Evolutionary conservation across 495 filamentous ascomycete species (phyloP).

Genomic region (Tetracladium setigerum): DNA sequence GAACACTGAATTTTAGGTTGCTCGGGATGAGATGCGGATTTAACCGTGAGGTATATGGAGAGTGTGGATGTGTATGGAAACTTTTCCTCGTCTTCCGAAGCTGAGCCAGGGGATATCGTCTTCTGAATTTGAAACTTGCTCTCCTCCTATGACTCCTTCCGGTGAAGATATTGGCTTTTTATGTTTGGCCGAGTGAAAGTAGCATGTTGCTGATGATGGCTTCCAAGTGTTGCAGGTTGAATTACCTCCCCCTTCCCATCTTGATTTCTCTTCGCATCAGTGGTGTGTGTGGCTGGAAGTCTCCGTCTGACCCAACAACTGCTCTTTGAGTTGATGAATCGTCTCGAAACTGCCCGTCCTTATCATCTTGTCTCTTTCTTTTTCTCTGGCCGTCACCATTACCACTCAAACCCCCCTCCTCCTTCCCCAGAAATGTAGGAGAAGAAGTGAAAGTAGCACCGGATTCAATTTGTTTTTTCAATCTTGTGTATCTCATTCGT

Average conservation of each 20-base stretch:
- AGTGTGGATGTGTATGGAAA: too few relatives aligned
- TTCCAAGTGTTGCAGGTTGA: not conserved
- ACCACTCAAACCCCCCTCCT: constrained; percentile 14
- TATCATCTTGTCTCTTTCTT: not conserved
- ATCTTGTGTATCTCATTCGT: constrained; percentile 30
- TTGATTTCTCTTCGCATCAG: not conserved
- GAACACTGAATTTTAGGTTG: too few relatives aligned
- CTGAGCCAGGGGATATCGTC: constrained; percentile 19
- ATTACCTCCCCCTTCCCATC: not conserved
- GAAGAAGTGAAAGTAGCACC: constrained; percentile 12
- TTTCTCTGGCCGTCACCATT: not conserved
- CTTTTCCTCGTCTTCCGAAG: not conserved
- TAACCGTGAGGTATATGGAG: too few relatives aligned
- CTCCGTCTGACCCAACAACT: not conserved
- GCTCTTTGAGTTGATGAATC: not conserved
- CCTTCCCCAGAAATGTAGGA: constrained; percentile 5
- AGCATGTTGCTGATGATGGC: too few relatives aligned
- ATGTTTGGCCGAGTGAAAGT: too few relatives aligned
- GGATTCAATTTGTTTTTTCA: constrained; percentile 28
- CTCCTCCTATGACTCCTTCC: not conserved
- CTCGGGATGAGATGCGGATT: too few relatives aligned
- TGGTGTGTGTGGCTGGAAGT: not conserved
- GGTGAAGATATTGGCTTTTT: too few relatives aligned
- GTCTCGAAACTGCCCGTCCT: not conserved
- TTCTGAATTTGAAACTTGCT: constrained; percentile 3